Evolutionary conservation across 371 early-diverging fungal genomes (phyloP).

Genomic region (Saksenaea oblongispora): DNA sequence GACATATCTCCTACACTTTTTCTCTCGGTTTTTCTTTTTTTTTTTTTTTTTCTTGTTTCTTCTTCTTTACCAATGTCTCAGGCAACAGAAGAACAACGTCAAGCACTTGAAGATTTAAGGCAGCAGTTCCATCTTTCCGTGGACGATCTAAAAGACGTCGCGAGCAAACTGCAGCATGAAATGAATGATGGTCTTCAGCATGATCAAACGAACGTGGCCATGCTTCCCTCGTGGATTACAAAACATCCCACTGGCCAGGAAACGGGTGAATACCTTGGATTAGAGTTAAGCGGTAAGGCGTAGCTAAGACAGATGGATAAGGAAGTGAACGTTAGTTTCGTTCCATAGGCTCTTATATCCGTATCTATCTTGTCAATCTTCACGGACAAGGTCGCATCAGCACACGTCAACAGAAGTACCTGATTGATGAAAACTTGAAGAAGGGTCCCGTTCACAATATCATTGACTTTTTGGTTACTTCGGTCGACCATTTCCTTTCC

Average conservation of each 20-base stretch:
- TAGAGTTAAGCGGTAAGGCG: slow-evolving; percentile 86
- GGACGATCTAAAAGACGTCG: slow-evolving; percentile 54
- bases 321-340: background rate
- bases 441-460: slow-evolving; percentile 41
- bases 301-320: background rate
- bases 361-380: slow-evolving; percentile 82
- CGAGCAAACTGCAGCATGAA: slow-evolving; percentile 59
- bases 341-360: slow-evolving; percentile 66
- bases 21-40: slow-evolving; percentile 6
- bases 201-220: slow-evolving; percentile 62
- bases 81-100: slow-evolving; percentile 1
- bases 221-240: slow-evolving; percentile 59
- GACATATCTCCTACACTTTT: background rate
- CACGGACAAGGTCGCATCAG: slow-evolving; percentile 68
- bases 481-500: slow-evolving; percentile 73
- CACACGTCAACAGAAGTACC: slow-evolving; percentile 75
- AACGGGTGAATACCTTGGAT: slow-evolving; percentile 80
- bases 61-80: background rate
- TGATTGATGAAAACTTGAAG: slow-evolving; percentile 78
- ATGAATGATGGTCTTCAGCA: slow-evolving; percentile 68
- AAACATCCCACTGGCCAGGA: slow-evolving; percentile 80
- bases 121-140: slow-evolving; percentile 55
- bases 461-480: slow-evolving; percentile 85
- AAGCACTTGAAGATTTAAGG: slow-evolving; percentile 15
- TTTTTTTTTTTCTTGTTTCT: slow-evolving; percentile 2